These are phyloP conservation scores for Priceomyces melissophilus DNA, from an alignment of 805 yeast genomes.

Conservation along the genomic window DNA sequence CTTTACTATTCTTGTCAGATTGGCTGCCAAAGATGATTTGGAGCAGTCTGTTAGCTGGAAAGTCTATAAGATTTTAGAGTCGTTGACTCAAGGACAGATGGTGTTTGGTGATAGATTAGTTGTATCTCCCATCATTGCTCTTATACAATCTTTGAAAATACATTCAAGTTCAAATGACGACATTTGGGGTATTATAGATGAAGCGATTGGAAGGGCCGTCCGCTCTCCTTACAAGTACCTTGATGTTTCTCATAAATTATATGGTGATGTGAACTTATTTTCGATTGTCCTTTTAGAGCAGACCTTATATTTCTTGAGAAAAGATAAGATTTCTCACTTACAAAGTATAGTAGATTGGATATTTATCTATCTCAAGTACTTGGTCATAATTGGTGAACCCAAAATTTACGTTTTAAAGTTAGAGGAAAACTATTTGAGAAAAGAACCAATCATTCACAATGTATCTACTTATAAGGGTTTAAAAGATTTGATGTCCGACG, in stretches of 20 bases:
- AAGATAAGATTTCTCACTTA: constrained; percentile 5
- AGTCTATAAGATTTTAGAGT: constrained; percentile 46
- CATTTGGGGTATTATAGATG: constrained; percentile 70
- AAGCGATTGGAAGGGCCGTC: constrained; percentile 66
- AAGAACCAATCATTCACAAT: no score
- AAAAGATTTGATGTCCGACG: constrained; percentile 2
- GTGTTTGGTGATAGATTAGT: constrained; percentile 50
- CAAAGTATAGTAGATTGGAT: constrained; percentile 45
- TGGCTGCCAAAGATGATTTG: constrained; percentile 21
- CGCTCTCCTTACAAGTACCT: constrained; percentile 82
- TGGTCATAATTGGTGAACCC: constrained; percentile 61
- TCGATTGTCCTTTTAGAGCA: constrained; percentile 56
- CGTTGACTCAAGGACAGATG: constrained; percentile 49
- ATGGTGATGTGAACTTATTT: constrained; percentile 29
- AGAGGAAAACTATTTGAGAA: not conserved
- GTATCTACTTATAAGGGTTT: constrained; percentile 6
- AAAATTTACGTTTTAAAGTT: not conserved
- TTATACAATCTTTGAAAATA: constrained; percentile 47
- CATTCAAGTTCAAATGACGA: constrained; percentile 12
- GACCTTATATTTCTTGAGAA: constrained; percentile 48
- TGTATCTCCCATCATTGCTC: constrained; percentile 52
- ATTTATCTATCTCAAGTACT: constrained; percentile 41
- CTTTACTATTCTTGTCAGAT: constrained; percentile 61
- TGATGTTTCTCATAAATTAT: constrained; percentile 45
- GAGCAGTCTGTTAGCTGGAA: constrained; percentile 34